phyloP scores from a whole-genome alignment of 805 yeast genomes.

The Candida suzukii region DNA sequence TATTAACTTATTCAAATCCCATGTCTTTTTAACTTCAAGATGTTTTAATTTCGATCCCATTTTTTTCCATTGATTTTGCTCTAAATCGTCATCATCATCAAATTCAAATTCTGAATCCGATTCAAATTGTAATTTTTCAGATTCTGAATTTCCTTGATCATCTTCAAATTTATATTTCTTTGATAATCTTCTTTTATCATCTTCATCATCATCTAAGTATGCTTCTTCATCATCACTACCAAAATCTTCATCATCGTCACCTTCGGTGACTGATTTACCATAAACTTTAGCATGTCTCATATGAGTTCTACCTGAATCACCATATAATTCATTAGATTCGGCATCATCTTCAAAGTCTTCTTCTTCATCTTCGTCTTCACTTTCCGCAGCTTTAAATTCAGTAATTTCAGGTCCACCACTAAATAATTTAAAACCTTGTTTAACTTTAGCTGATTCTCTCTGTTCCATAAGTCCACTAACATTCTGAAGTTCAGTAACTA shows the following conservation, averaged over 20 bases:
- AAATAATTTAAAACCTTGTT: slow-evolving; percentile 68
- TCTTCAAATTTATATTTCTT: slow-evolving; percentile 31
- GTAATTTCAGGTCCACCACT: slow-evolving; percentile 32
- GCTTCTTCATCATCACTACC: slow-evolving; percentile 35
- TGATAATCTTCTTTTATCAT: slow-evolving; percentile 33
- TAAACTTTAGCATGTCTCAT: slow-evolving; percentile 58
- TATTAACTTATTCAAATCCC: slow-evolving; percentile 78
- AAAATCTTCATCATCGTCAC: slow-evolving; percentile 35
- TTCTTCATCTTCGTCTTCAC: slow-evolving; percentile 31
- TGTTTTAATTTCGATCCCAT: slow-evolving; percentile 61
- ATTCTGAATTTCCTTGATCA: not conserved
- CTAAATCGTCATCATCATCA: slow-evolving; percentile 32
- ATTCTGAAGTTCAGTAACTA: slow-evolving; percentile 76
- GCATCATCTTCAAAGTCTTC: slow-evolving; percentile 27
- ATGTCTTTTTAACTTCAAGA: slow-evolving; percentile 41
- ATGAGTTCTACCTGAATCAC: slow-evolving; percentile 55
- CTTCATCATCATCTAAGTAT: slow-evolving; percentile 31
- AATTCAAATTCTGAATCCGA: slow-evolving; percentile 45
- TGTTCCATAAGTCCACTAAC: slow-evolving; percentile 48
- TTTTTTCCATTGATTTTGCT: slow-evolving; percentile 30
- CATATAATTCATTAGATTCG: slow-evolving; percentile 20
- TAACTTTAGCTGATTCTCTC: slow-evolving; percentile 36
- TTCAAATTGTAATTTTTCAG: slow-evolving; percentile 34
- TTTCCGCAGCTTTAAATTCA: slow-evolving; percentile 33
- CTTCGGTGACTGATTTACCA: slow-evolving; percentile 43